Percentiles rank a stretch among this genome's conserved stretches.
Conservation (phyloP, 164 flowering plant species). For the Vitis rupestris region DNA sequence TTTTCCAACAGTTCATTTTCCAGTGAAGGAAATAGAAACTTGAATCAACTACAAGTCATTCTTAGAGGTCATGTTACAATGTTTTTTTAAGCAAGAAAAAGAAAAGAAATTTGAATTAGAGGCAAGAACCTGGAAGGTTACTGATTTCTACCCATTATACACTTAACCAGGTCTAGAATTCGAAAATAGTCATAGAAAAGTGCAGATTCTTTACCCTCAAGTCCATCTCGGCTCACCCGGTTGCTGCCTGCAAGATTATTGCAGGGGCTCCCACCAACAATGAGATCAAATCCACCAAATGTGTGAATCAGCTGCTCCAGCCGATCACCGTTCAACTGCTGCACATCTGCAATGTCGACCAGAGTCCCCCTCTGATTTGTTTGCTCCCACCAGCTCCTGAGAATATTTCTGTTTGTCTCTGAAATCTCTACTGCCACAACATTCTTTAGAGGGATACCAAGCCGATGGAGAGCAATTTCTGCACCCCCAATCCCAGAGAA, state of each 20-base stretch:
- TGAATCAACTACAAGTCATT: not conserved
- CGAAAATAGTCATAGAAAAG: constrained; percentile 73
- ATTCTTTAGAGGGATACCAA: constrained; percentile 70
- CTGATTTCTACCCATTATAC: constrained; percentile 30
- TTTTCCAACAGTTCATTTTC: not conserved
- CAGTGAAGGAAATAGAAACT: not conserved
- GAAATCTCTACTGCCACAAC: constrained; percentile 89
- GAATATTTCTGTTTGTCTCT: constrained; percentile 62
- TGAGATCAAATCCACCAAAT: constrained; percentile 74
- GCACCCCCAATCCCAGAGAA: constrained; percentile 94
- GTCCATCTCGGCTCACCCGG: constrained; percentile 72
- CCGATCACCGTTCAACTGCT: constrained; percentile 35
- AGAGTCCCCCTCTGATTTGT: constrained; percentile 71
- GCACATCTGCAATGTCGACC: constrained; percentile 59
- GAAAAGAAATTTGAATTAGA: not conserved
- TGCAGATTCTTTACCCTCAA: constrained; percentile 79
- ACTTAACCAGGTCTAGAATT: constrained; percentile 58
- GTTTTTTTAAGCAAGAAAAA: not conserved
- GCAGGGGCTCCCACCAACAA: constrained; percentile 90
- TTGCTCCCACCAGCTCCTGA: constrained; percentile 88
- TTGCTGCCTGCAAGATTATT: constrained; percentile 87
- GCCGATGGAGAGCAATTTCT: constrained; percentile 87
- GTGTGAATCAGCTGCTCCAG: constrained; percentile 43
- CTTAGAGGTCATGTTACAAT: not conserved
- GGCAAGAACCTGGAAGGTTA: constrained; percentile 5